Base-by-base conservation (phyloP, 441 rosid species). In the Syzygium malaccense region DNA sequence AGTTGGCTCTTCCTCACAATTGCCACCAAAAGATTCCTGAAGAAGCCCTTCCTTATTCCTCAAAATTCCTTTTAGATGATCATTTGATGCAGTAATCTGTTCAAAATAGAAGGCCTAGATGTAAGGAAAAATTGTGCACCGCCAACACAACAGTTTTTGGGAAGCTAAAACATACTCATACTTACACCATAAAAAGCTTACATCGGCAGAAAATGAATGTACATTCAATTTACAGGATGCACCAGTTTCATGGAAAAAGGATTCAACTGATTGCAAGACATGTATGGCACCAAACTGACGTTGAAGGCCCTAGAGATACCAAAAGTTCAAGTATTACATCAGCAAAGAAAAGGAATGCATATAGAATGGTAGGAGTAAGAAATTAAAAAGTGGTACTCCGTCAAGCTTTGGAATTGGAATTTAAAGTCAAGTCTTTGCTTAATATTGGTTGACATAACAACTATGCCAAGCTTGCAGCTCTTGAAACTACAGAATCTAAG, bases 241-340 rank as follows among this genome's bases (percentile, higher is more conserved):
- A 4, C 97, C 97, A 49, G 86, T 85, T 85, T 89, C 26, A 33
- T 55, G 87, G 94, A 98, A 96, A 91, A 94, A 94, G 49, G 94
- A 94, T 66, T 96, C 96, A 9, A 95, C 80, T 66, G 98, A 95
- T 66, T 94, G 95, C 90, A 97, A 88, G 87, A 98, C 95, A 90
- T 96, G 91, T 17, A 94, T 30, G 54, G 98, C 98, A 93, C 96
- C 93, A 88, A 92, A 94, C 79, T 97, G 98, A 71, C 94, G 95
- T 87, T 92, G 95, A 78, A 96, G 91, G 83, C 99, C 96, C 99
- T 97, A 75, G 1, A 53, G n/a, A 85, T 23, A 41, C 66, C 58
- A 85, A 85, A 55, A 32, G 26, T 33, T 85, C 25, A 55, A 28
- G 86, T 14, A 85, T 55, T 54, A 85, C 60, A 10, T 85, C 66